Conservation (phyloP, 345 rosid genomes). For the Syzygium jambos region DNA sequence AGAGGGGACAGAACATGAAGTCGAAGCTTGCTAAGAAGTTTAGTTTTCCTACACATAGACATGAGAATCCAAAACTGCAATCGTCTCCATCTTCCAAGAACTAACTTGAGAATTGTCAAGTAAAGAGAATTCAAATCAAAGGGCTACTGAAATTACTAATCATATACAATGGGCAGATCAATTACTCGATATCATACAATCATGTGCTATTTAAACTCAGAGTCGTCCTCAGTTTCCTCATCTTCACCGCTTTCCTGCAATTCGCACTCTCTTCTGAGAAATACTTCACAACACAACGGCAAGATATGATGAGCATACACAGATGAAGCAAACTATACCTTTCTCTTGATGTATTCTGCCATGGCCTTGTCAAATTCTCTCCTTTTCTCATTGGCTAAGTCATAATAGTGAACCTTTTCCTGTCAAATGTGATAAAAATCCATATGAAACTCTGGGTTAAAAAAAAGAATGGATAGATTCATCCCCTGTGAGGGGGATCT, state of each 20-base stretch:
- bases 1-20: not conserved
- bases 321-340: constrained; percentile 26
- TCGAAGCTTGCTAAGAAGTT: not conserved
- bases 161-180: not conserved
- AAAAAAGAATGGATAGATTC: not conserved
- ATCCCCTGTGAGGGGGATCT: not conserved
- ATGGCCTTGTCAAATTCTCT: constrained; percentile 76
- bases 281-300: not conserved
- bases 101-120: not conserved
- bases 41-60: not conserved
- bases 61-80: not conserved
- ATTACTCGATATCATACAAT: not conserved
- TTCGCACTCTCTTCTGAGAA: not conserved
- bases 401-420: constrained; percentile 96
- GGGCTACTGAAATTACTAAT: not conserved
- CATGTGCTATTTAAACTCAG: constrained; percentile 44
- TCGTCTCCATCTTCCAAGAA: not conserved
- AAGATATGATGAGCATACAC: not conserved
- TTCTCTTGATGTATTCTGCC: constrained; percentile 57
- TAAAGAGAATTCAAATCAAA: not conserved
- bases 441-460: not conserved
- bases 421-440: constrained; percentile 8
- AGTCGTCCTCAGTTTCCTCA: constrained; percentile 52
- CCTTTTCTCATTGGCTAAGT: constrained; percentile 79
- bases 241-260: constrained; percentile 67